Percentiles rank a stretch among this genome's conserved stretches.
Conservation (phyloP, 2,329 filamentous ascomycete species). For the Colletotrichum plurivorum region DNA sequence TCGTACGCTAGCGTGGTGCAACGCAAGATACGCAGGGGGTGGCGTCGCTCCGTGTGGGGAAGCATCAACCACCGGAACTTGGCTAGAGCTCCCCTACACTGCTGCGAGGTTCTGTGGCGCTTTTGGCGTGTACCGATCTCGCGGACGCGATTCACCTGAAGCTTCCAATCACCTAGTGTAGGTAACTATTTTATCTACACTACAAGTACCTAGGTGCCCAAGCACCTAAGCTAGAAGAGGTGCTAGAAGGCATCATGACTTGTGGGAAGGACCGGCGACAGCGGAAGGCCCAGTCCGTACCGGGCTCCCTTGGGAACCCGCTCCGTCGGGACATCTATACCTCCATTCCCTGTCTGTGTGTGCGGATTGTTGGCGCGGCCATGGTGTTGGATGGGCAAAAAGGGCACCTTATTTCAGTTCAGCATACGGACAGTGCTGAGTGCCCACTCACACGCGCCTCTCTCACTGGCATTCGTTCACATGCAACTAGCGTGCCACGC, state of each 20-base stretch:
- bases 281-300: background rate
- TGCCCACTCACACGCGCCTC: background rate
- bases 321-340: conserved; percentile 35
- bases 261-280: background rate
- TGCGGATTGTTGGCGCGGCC: background rate
- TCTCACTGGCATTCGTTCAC: conserved; percentile 26
- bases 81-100: conserved; percentile 5
- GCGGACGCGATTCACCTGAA: too few relatives aligned
- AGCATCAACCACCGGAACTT: conserved; percentile 10
- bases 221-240: background rate
- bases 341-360: conserved; percentile 28
- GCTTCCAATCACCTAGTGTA: too few relatives aligned
- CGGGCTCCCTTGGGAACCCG: conserved; percentile 1
- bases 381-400: background rate
- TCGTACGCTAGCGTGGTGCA: background rate
- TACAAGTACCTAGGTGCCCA: too few relatives aligned
- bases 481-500: conserved; percentile 22
- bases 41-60: conserved; percentile 25
- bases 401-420: background rate
- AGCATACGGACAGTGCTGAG: background rate
- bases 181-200: too few relatives aligned
- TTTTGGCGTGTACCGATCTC: too few relatives aligned
- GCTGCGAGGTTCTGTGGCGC: too few relatives aligned
- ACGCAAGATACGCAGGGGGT: conserved; percentile 20
- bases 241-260: background rate